These are phyloP conservation scores for Chytriomyces sp. DNA, from an alignment of 192 early-diverging fungal species.

Conservation along the genomic window DNA sequence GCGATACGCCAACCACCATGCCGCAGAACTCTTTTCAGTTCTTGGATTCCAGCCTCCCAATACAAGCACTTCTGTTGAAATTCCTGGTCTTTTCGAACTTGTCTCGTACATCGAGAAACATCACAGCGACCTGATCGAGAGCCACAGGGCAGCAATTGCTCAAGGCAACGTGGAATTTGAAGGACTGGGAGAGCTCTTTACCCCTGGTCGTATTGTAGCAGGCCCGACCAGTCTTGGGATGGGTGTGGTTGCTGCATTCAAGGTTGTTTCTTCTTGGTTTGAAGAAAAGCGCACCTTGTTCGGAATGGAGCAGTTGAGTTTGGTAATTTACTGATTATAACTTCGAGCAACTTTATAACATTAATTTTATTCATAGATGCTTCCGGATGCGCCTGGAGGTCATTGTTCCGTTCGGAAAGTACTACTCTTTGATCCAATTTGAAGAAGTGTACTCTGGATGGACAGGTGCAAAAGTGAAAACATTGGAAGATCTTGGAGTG, in stretches of 20 bases:
- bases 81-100: slow-evolving; percentile 45
- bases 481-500: slow-evolving; percentile 18
- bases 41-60: slow-evolving; percentile 42
- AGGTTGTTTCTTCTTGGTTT: slow-evolving; percentile 42
- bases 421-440: slow-evolving; percentile 46
- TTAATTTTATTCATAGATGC: slow-evolving; percentile 37
- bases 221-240: slow-evolving; percentile 44
- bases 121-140: slow-evolving; percentile 31
- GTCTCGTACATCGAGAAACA: slow-evolving; percentile 36
- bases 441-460: slow-evolving; percentile 51
- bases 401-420: slow-evolving; percentile 43
- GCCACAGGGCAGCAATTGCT: slow-evolving; percentile 32
- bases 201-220: slow-evolving; percentile 41
- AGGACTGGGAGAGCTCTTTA: slow-evolving; percentile 46
- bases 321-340: background rate
- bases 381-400: slow-evolving; percentile 49
- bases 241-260: slow-evolving; percentile 36
- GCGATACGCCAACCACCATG: slow-evolving; percentile 38
- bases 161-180: slow-evolving; percentile 44
- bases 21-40: slow-evolving; percentile 19
- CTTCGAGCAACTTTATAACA: background rate
- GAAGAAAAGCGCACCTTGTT: slow-evolving; percentile 50
- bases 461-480: slow-evolving; percentile 20
- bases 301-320: slow-evolving; percentile 16
- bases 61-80: slow-evolving; percentile 20